A percentile compares a stretch with the other conserved stretches of the same genome.
Conservation (phyloP, 176 grass and related monocot genomes). For the Ananas comosus region DNA sequence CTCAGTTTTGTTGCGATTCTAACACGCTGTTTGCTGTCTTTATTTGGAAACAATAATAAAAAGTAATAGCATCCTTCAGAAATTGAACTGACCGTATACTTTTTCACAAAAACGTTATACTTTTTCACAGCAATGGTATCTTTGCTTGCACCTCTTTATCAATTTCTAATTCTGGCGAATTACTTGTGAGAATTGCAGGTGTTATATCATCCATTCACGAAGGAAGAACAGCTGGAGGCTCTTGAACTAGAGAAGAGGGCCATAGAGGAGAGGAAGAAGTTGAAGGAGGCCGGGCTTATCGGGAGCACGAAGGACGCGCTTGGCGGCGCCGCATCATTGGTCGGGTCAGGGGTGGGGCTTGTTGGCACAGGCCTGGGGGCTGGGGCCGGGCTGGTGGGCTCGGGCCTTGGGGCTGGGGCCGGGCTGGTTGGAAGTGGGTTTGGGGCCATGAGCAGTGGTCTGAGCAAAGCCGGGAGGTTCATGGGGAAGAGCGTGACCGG, state of each 20-base stretch:
- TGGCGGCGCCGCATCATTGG: constrained; percentile 44
- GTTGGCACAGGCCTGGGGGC: constrained; percentile 3
- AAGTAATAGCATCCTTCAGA: not conserved
- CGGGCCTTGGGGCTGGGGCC: constrained; percentile 39
- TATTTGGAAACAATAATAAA: not conserved
- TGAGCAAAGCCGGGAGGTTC: constrained; percentile 70
- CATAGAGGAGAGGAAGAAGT: constrained; percentile 59
- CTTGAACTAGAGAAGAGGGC: constrained; percentile 72
- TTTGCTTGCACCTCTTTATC: no score
- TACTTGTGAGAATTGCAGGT: constrained; percentile 33
- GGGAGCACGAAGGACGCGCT: constrained; percentile 52
- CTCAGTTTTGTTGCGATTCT: not conserved
- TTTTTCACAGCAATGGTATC: not conserved
- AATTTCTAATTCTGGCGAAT: not conserved
- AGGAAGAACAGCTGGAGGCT: constrained; percentile 55
- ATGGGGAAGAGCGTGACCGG: constrained; percentile 61
- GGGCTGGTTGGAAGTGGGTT: constrained; percentile 55
- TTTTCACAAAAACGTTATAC: not conserved
- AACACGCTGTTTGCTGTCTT: not conserved
- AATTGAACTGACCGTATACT: not conserved
- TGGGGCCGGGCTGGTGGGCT: constrained; percentile 19
- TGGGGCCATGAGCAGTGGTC: constrained; percentile 55
- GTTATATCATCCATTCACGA: constrained; percentile 61
- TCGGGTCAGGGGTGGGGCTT: constrained; percentile 36
- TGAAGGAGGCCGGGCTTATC: constrained; percentile 51